Conservation (phyloP, 139 green algal species). For the Spirogloea muscicola region DNA sequence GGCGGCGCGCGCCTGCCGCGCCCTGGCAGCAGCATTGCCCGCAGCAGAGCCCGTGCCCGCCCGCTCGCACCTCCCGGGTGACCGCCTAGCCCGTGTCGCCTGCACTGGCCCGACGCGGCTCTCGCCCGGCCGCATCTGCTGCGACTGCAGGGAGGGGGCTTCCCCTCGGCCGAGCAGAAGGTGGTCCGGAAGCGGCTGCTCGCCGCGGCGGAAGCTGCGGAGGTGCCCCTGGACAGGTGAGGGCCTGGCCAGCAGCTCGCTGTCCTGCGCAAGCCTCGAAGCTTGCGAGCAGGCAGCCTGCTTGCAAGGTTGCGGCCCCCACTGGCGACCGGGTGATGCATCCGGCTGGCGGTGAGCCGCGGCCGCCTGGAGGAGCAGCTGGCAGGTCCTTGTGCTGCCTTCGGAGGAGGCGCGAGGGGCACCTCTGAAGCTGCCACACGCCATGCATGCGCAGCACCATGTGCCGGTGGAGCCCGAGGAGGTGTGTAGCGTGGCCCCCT, state of each 20-base stretch:
- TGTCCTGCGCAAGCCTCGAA: too few relatives aligned
- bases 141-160: constrained; percentile 9
- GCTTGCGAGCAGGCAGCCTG: not conserved
- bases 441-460: constrained; percentile 17
- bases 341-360: not conserved
- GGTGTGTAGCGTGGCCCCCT: too few relatives aligned
- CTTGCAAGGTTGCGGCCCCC: not conserved
- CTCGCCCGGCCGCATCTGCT: not conserved
- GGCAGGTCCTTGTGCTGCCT: constrained; percentile 13
- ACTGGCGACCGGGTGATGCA: not conserved
- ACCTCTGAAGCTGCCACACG: constrained; percentile 12
- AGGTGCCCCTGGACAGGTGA: constrained; percentile 18
- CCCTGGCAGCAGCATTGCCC: not conserved
- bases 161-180: not conserved
- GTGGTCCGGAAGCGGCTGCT: not conserved
- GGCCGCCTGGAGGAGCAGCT: not conserved
- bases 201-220: not conserved
- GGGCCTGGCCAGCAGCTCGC: not conserved
- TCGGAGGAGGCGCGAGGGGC: not conserved
- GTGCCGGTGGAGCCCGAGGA: not conserved
- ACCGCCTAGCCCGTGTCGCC: not conserved
- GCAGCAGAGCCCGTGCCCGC: not conserved
- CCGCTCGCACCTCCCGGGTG: not conserved
- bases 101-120: not conserved
- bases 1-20: not conserved